A percentile compares a stretch with the other conserved stretches of the same genome.
Evolutionary conservation across 345 rosid genomes (phyloP).

Genomic region (Camelina hispida): DNA sequence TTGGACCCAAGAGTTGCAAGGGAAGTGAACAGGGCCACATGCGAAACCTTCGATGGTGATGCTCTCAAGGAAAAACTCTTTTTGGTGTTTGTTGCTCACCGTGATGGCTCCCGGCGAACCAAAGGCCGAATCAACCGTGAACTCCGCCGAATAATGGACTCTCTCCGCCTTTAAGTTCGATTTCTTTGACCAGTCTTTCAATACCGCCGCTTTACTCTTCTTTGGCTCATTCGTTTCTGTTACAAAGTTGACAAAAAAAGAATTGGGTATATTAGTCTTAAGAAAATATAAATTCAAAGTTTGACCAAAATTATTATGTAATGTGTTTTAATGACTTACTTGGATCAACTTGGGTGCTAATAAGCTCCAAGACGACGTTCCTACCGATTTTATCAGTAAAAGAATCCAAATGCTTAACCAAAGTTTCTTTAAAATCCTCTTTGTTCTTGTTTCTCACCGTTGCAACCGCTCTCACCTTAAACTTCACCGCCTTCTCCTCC

Average conservation of each 20-base stretch:
- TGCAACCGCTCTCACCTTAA: slow-evolving; percentile 78
- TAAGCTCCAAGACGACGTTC: slow-evolving; percentile 82
- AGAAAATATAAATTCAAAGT: neutral
- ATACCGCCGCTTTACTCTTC: slow-evolving; percentile 75
- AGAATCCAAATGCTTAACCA: slow-evolving; percentile 77
- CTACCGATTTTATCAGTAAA: slow-evolving; percentile 77
- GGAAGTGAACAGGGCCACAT: slow-evolving; percentile 83
- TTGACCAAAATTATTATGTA: slow-evolving; percentile 3
- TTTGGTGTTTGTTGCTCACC: slow-evolving; percentile 83
- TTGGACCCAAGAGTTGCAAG: slow-evolving; percentile 97
- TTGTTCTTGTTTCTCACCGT: slow-evolving; percentile 84
- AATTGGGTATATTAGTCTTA: neutral
- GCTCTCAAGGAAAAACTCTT: slow-evolving; percentile 85
- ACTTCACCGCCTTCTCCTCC: slow-evolving; percentile 52
- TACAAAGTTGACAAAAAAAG: slow-evolving; percentile 1
- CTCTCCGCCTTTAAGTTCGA: slow-evolving; percentile 72
- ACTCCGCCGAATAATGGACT: slow-evolving; percentile 89
- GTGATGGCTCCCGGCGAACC: slow-evolving; percentile 91
- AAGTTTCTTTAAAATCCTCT: slow-evolving; percentile 74
- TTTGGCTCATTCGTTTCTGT: slow-evolving; percentile 77
- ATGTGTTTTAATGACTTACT: slow-evolving; percentile 55
- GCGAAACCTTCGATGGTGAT: slow-evolving; percentile 91
- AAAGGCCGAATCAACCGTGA: slow-evolving; percentile 69
- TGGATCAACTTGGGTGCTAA: slow-evolving; percentile 82
- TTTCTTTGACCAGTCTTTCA: slow-evolving; percentile 89